Base-by-base conservation (phyloP, 306 rosid genomes). In the Chamaecrista fasciculata region DNA sequence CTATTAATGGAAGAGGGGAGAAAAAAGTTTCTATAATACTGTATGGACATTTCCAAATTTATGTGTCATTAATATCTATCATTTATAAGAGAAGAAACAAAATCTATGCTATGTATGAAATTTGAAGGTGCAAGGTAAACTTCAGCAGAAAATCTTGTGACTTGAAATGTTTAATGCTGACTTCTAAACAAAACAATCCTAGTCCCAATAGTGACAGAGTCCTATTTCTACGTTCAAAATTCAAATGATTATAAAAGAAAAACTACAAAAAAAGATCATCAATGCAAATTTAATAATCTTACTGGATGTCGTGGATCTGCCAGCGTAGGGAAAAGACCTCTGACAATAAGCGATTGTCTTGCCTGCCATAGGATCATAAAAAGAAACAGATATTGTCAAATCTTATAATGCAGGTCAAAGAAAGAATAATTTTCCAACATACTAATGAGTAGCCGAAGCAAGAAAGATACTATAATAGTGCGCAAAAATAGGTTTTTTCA, bases 231-330 rank as follows among this genome's bases (percentile, higher is more conserved):
- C 37, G 19, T 12, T 14, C 2, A 2, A 26, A 24, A 19, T 12
- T 14, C 2, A 2, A 26, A 24, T n/a, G 4, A 26, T 26, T n/a
- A n/a, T n/a, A n/a, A n/a, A n/a, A 26, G 10, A 4, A 14, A 53
- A 53, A 24, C 15, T 12, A 25, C 16, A 29, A 20, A n/a, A 37
- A 39, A 1, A 25, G 23, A 40, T 20, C 53, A 26, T 62, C 2
- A 70, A 70, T 37, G 1, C 11, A 39, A 25, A 33, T 42, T 53
- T 16, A 37, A 70, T 25, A 53, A 84, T 61, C 92, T 87, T 84
- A 93, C 98, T 11, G 97, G 97, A 79, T 93, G 98, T 18, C 89
- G 80, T 29, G 97, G 98, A 84, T 93, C 98, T 46, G 98, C 98
- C 67, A 90, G 93, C 96, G 90, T 78, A 52, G 98, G 96, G 84